A percentile compares a stretch with the other conserved stretches of the same genome.
These are phyloP conservation scores for Kwoniella shandongensis DNA, from an alignment of 768 basidiomycete genomes.

Conservation along the genomic window DNA sequence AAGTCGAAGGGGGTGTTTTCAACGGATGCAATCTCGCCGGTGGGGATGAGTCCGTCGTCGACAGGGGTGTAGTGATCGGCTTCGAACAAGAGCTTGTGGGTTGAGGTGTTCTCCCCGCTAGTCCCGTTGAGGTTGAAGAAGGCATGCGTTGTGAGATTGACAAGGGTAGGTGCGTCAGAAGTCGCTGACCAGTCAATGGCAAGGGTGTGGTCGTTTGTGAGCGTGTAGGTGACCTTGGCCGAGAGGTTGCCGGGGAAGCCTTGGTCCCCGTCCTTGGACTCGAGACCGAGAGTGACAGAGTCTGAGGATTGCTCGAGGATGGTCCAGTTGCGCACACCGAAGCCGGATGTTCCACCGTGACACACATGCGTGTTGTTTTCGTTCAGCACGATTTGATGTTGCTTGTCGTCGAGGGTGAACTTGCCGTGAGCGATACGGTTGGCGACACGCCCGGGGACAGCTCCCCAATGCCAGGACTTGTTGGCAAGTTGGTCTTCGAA, in stretches of 20 bases:
- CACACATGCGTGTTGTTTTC: slow-evolving; percentile 17
- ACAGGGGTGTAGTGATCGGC: slow-evolving; percentile 20
- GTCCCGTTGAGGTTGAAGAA: slow-evolving; percentile 21
- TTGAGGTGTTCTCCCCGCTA: slow-evolving; percentile 9
- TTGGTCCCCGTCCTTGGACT: slow-evolving; percentile 19
- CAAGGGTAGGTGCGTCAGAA: slow-evolving; percentile 15
- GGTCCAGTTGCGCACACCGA: slow-evolving; percentile 18
- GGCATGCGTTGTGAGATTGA: slow-evolving; percentile 21
- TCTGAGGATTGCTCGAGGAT: slow-evolving; percentile 8
- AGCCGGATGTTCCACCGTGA: slow-evolving; percentile 18
- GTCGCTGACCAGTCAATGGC: slow-evolving; percentile 18
- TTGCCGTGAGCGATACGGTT: slow-evolving; percentile 18
- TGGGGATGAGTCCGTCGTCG: slow-evolving; percentile 20
- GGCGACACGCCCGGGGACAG: slow-evolving; percentile 15
- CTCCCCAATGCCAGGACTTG: slow-evolving; percentile 7
- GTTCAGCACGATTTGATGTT: slow-evolving; percentile 17
- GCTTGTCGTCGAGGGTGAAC: slow-evolving; percentile 12
- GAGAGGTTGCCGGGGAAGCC: slow-evolving; percentile 18
- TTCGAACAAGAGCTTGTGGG: slow-evolving; percentile 14
- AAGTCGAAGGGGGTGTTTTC: slow-evolving; percentile 20
- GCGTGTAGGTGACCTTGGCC: slow-evolving; percentile 9
- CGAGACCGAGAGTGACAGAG: slow-evolving; percentile 11
- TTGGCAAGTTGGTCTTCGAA: slow-evolving; percentile 14
- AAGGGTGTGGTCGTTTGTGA: slow-evolving; percentile 3
- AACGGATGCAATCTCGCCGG: slow-evolving; percentile 13